Evolutionary conservation across 75 land plant species (phyloP).

Genomic region (Adiantum capillusveneris): DNA sequence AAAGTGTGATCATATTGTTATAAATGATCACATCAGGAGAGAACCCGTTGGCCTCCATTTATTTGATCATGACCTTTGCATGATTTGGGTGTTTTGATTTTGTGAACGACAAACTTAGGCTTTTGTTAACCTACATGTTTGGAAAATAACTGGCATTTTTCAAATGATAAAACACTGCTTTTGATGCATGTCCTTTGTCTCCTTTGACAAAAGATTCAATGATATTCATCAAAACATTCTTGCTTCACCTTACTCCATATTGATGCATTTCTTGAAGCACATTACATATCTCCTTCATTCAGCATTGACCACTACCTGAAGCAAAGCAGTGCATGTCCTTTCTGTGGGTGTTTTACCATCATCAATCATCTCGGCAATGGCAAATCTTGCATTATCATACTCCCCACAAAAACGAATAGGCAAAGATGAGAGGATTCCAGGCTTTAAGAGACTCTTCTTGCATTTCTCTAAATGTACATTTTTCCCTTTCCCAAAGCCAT

Average conservation of each 20-base stretch:
- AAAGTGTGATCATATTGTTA: slow-evolving; percentile 59
- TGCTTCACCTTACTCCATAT: slow-evolving; percentile 65
- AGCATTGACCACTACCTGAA: slow-evolving; percentile 64
- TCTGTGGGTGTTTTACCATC: slow-evolving; percentile 57
- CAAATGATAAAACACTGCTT: slow-evolving; percentile 67
- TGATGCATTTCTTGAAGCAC: slow-evolving; percentile 71
- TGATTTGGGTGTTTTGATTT: slow-evolving; percentile 44
- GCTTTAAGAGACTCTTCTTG: slow-evolving; percentile 38
- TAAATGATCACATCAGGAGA: slow-evolving; percentile 62
- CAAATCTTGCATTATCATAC: slow-evolving; percentile 61
- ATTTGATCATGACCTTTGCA: slow-evolving; percentile 59
- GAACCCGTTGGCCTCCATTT: slow-evolving; percentile 77
- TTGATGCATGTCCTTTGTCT: slow-evolving; percentile 62
- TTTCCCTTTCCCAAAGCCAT: slow-evolving; percentile 58
- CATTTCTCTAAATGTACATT: slow-evolving; percentile 48
- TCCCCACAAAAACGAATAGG: slow-evolving; percentile 70
- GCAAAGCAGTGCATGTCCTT: slow-evolving; percentile 52
- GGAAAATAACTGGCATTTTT: slow-evolving; percentile 73
- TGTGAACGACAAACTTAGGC: slow-evolving; percentile 44
- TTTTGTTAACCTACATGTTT: slow-evolving; percentile 64
- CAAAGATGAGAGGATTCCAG: slow-evolving; percentile 72
- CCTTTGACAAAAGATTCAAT: slow-evolving; percentile 57
- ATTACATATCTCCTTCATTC: slow-evolving; percentile 52
- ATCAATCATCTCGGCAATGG: slow-evolving; percentile 59
- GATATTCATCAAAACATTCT: slow-evolving; percentile 53